phyloP scores from a whole-genome alignment of 345 rosid species.

The Arabis alpina region DNA sequence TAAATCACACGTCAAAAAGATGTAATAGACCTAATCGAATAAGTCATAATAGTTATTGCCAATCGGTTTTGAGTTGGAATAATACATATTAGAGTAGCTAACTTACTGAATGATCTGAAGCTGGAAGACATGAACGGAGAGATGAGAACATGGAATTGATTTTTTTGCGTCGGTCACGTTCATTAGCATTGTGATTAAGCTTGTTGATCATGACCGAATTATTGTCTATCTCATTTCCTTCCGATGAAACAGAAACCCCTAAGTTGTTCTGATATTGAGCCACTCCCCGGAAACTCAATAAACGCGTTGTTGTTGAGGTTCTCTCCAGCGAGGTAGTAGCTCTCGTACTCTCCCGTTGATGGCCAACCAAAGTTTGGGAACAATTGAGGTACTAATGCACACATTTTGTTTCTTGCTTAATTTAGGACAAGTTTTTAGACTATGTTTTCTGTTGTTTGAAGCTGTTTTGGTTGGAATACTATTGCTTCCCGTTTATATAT shows the following conservation, averaged over 20 bases:
- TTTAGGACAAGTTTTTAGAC: constrained; percentile 6
- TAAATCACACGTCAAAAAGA: not conserved
- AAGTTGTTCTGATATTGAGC: constrained; percentile 20
- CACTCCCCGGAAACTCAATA: constrained; percentile 37
- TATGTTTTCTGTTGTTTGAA: not conserved
- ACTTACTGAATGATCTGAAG: constrained; percentile 51
- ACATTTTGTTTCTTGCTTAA: constrained; percentile 24
- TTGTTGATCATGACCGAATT: constrained; percentile 40
- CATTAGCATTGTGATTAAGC: constrained; percentile 79
- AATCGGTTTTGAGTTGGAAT: not conserved
- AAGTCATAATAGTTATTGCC: not conserved
- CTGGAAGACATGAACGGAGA: constrained; percentile 73
- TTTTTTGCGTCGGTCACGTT: constrained; percentile 67
- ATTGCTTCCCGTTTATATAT: constrained; percentile 4
- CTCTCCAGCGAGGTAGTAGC: constrained; percentile 22
- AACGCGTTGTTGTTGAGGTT: constrained; percentile 2
- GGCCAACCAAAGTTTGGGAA: constrained; percentile 41
- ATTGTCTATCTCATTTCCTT: constrained; percentile 26
- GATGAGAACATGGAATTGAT: constrained; percentile 58
- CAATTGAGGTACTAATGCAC: constrained; percentile 37
- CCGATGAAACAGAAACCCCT: constrained; percentile 26
- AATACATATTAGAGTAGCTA: not conserved
- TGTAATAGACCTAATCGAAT: not conserved
- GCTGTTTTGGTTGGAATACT: constrained; percentile 25
- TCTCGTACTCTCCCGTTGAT: constrained; percentile 20